Base-by-base conservation (phyloP, 345 rosid species). In the Nephelium lappaceum region DNA sequence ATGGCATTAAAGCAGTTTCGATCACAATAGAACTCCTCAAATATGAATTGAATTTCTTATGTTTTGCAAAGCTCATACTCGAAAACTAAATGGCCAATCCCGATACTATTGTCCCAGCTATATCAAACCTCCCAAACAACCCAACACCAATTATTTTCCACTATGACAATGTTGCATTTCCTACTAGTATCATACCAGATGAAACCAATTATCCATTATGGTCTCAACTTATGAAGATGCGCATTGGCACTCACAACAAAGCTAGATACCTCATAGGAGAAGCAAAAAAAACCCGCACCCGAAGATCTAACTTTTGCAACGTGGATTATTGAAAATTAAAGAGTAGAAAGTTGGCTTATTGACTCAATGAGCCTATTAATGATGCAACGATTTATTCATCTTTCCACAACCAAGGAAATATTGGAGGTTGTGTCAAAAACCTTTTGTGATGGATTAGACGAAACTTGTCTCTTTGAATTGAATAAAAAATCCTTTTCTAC, bases 401-500 rank as follows among this genome's bases (percentile, higher is more conserved):
- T 74, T 24, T 11, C 25, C 8, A 62, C 25, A 12, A 0, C 70
- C 23, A 74, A 62, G 18, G 69, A 74, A 47, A 23, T 64, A 19
- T 62, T 38, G 70, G 25, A 74, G 36, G 70, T 12, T 1, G 11
- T 74, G 1, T 19, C 72, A 49, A 76, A 66, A 9, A 43, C 47
- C 5, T 43, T 43, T 43, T 43, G 9, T 43, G 47, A 43, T 43
- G 47, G 47, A 43, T 43, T 9, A 4, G 47, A 43, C 9, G 47
- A 43, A 43, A 43, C 47, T 5, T 4, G 9, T 5, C 19, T 68
- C 9, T 77, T 77, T 77, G 67, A 67, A 41, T 9, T 77, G 23
- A 68, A 77, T 8, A n/a, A 15, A 0, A 53, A 5, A 67, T 67
- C 79, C 9, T 43, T 53, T 53, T 18, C 79, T 21, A 76, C 31